Conservation (phyloP, 2,329 filamentous ascomycete species). For the Penicillium paneum region DNA sequence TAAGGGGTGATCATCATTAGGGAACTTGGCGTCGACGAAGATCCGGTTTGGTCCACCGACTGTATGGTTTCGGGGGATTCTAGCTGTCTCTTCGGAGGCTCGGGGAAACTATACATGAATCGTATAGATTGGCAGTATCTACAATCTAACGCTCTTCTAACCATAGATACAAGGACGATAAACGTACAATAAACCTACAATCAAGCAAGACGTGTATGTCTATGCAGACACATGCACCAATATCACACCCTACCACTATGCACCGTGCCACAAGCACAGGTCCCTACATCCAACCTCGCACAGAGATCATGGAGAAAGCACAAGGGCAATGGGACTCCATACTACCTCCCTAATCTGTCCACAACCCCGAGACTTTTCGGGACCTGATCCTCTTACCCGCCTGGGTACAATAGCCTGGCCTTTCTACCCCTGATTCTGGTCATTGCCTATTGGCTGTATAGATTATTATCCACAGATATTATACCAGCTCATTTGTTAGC, state of each 20-base stretch:
- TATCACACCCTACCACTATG: background rate
- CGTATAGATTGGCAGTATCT: background rate
- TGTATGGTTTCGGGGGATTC: background rate
- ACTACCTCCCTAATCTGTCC: conserved; percentile 10
- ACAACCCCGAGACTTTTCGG: conserved; percentile 10
- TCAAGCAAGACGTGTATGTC: background rate
- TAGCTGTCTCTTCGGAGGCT: background rate
- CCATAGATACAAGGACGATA: too few relatives aligned
- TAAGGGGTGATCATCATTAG: conserved; percentile 7
- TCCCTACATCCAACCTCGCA: conserved; percentile 4
- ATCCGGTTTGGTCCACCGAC: conserved; percentile 8
- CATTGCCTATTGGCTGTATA: background rate
- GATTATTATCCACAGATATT: background rate
- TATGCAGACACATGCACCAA: background rate
- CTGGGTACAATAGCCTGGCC: background rate
- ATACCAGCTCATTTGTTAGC: too few relatives aligned
- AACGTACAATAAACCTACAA: background rate
- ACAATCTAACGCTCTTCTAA: background rate
- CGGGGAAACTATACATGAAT: conserved; percentile 1
- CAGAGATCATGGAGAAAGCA: conserved; percentile 1
- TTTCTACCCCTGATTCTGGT: background rate
- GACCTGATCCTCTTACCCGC: background rate
- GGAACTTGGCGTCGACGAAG: background rate
- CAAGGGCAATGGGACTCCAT: background rate
- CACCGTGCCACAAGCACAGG: conserved; percentile 1